Evolutionary conservation across 305 asterid genomes (phyloP), one percentile per base, ranked within the genome.

Genomic region (Plantago coronopus): DNA sequence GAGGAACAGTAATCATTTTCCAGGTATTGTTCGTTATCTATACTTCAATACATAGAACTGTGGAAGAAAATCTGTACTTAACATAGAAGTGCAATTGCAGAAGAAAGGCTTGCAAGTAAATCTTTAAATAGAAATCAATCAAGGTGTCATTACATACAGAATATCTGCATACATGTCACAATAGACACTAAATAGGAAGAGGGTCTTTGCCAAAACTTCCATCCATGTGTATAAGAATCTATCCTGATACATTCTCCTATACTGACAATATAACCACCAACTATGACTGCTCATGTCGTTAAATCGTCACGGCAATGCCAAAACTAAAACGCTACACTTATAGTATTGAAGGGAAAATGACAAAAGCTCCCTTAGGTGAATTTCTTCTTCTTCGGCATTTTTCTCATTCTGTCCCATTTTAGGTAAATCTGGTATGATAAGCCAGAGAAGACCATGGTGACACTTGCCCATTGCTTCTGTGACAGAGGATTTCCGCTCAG

Each of bases 401-500:
- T 78, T 76, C 78, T 84, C 72, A 80, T 56, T 72, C 76, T 94
- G 70, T 72, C 86, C 96, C 95, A 90, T 71, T 94, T 94, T 17
- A 94, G 78, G 69, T 82, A 94, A 72, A 90, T 94, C 78, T 90
- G 96, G 79, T 83, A 94, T 0, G 99, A 88, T 54, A 94, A 69
- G 31, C 99, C 99, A 0, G 96, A 82, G 79, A 94, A 94, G 61
- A 94, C 99, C 99, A 94, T 94, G 18, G 42, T 11, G 10, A 94
- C 96, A 34, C 97, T 90, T 29, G 82, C 87, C 99, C 99, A 94
- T 72, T 94, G 99, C 64, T 83, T 85, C 61, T 59, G 14, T 0
- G 96, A 94, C 57, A 94, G 82, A 48, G 99, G 95, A 61, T 90
- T 94, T 64, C 99, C 97, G 8, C 96, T 87, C 57, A 86, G 69